Conservation (phyloP, 78 protist species). For the Creolimax fragrantissima region DNA sequence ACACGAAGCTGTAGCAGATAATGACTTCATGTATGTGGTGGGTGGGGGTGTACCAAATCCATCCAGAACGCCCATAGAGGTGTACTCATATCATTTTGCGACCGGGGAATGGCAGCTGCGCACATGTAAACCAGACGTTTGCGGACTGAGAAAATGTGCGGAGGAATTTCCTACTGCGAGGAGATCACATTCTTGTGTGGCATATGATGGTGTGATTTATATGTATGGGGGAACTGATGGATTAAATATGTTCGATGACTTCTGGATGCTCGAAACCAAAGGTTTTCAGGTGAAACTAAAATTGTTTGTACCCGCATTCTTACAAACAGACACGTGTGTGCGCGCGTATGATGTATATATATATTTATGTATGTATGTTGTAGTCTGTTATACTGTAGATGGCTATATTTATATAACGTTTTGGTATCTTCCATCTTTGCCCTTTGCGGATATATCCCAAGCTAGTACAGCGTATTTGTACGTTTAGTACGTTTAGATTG, state of each 20-base stretch:
- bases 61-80: neutral
- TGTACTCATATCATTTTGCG: slow-evolving; percentile 10
- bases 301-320: too few species aligned
- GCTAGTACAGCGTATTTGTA: too few species aligned
- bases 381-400: neutral
- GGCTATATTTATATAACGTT: neutral
- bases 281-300: neutral
- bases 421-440: too few species aligned
- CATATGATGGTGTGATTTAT: neutral
- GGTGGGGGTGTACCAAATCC: slow-evolving; percentile 27
- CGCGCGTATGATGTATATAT: neutral
- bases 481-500: too few species aligned
- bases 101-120: neutral
- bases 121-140: neutral
- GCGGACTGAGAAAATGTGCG: neutral
- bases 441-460: too few species aligned
- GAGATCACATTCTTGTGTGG: slow-evolving; percentile 13
- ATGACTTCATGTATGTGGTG: slow-evolving; percentile 14
- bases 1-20: slow-evolving; percentile 29
- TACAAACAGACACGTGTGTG: too few species aligned
- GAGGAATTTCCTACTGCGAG: neutral
- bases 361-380: neutral
- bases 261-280: neutral
- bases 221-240: slow-evolving; percentile 32
- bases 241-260: slow-evolving; percentile 8